These are phyloP conservation scores for Uronychia binucleata DNA, from an alignment of 73 alveolate species.

Conservation along the genomic window DNA sequence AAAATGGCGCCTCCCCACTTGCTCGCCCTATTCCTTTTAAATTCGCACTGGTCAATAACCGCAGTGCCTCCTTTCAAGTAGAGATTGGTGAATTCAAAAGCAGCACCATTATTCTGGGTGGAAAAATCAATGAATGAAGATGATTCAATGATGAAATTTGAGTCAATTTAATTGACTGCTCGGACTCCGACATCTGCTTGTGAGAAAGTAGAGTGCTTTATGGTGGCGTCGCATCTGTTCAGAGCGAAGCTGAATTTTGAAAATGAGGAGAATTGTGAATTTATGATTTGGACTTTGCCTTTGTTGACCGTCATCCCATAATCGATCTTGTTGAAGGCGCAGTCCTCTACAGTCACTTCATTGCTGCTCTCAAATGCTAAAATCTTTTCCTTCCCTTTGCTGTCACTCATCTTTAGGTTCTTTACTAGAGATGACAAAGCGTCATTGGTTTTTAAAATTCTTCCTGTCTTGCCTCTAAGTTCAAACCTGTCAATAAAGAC, in stretches of 20 bases:
- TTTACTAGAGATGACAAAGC: background rate
- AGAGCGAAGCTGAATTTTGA: too few relatives aligned
- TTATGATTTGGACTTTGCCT: too few relatives aligned
- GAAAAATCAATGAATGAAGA: too few relatives aligned
- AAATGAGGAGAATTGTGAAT: too few relatives aligned
- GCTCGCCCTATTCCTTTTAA: background rate
- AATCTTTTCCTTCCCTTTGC: background rate
- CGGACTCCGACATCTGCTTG: too few relatives aligned
- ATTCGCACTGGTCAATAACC: background rate
- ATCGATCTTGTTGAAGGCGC: background rate
- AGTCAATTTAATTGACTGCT: too few relatives aligned
- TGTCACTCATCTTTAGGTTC: background rate
- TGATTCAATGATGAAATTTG: too few relatives aligned
- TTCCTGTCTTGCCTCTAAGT: background rate
- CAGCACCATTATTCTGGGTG: constrained; percentile 3
- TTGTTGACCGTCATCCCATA: background rate
- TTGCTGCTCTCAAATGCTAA: background rate
- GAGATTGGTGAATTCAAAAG: background rate
- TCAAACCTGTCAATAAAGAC: background rate
- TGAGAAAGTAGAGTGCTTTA: too few relatives aligned
- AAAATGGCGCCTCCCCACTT: background rate
- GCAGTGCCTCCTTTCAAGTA: background rate
- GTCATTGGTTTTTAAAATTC: background rate
- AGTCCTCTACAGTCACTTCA: background rate
- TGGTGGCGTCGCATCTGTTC: too few relatives aligned